phyloP scores from a whole-genome alignment of 1,284 basidiomycete species.

The Abortiporus biennis region DNA sequence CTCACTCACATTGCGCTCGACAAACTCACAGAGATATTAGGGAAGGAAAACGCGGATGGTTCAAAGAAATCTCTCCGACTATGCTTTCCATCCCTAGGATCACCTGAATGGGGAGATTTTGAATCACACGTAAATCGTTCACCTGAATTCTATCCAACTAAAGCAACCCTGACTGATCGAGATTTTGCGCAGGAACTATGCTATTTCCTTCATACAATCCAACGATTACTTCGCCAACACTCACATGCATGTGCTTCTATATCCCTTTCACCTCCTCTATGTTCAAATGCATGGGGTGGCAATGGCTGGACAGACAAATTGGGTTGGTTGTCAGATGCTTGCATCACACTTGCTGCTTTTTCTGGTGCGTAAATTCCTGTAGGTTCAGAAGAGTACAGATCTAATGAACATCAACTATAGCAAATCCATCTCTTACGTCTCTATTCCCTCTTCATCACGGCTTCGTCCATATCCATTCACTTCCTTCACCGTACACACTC shows the following conservation, averaged over 20 bases:
- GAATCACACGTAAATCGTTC: conserved; percentile 39
- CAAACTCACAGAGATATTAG: conserved; percentile 15
- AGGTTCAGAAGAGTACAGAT: not conserved
- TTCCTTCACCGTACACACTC: conserved; percentile 67
- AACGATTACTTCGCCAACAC: conserved; percentile 52
- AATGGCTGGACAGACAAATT: conserved; percentile 69
- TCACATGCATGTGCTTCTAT: conserved; percentile 61
- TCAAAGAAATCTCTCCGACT: conserved; percentile 44
- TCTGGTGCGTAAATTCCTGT: conserved; percentile 49
- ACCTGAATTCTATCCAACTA: not conserved
- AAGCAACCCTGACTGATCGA: conserved; percentile 6
- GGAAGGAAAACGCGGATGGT: conserved; percentile 8
- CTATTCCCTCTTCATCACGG: conserved; percentile 84
- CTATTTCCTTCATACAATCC: conserved; percentile 63
- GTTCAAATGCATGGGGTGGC: conserved; percentile 49
- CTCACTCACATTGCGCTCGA: conserved; percentile 13
- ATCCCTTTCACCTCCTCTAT: conserved; percentile 58
- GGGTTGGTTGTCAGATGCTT: conserved; percentile 75
- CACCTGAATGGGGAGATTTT: conserved; percentile 66
- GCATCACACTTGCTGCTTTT: conserved; percentile 74
- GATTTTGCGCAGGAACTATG: conserved; percentile 50
- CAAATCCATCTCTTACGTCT: conserved; percentile 56
- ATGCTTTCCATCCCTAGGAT: conserved; percentile 68
- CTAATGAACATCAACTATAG: conserved; percentile 28
- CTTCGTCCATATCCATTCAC: conserved; percentile 65